Base-by-base conservation (phyloP, 139 green algal genomes). In the Yamagishiella unicocca region DNA sequence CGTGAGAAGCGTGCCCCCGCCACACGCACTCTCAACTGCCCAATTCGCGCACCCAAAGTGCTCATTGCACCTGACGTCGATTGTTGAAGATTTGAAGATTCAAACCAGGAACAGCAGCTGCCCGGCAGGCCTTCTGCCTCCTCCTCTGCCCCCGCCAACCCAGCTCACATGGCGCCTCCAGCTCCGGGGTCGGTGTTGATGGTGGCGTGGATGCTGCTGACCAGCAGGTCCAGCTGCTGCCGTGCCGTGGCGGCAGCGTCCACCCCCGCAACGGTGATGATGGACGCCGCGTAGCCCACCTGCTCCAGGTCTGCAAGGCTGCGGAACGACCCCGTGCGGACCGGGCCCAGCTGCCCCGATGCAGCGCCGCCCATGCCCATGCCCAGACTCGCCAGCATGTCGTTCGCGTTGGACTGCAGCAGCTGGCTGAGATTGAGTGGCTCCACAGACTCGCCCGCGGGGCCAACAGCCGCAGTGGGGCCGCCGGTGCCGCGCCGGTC, bases 201-300 rank as follows among this genome's bases (percentile, higher is more conserved):
- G 55, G 77, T 84, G 54, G 77, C 58, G 77, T 72, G 37, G 27
- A 84, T 73, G 55, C 8, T 33, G 40, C 53, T 84, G 55, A 84
- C 37, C 5, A 84, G 77, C 55, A 73, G 55, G 29, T 84, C 77
- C 77, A 84, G 55, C 55, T 84, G 77, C 38, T 84, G 77, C 55
- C 55, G 38, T 38, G 58, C 38, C 31, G 7, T 42, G 4, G 55
- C 77, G 1, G 31, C 55, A 6, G 40, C n/a, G 55, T 84, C 77
- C 24, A 73, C 55, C 9, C 38, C 55, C 58, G 37, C 37, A 0
- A 84, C 77, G 31, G 77, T 84, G n/a, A 84, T 73, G 53, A 84
- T 73, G 12, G 55, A 73, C 0, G 77, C 73, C 27, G 73, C 55
- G 55, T 24, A 21, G 55, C 12, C n/a, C 31, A 25, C 64, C 64